Evolutionary conservation across 1,284 basidiomycete genomes (phyloP), one percentile per base, ranked within the genome.

Genomic region (Clitocybe nebularis): DNA sequence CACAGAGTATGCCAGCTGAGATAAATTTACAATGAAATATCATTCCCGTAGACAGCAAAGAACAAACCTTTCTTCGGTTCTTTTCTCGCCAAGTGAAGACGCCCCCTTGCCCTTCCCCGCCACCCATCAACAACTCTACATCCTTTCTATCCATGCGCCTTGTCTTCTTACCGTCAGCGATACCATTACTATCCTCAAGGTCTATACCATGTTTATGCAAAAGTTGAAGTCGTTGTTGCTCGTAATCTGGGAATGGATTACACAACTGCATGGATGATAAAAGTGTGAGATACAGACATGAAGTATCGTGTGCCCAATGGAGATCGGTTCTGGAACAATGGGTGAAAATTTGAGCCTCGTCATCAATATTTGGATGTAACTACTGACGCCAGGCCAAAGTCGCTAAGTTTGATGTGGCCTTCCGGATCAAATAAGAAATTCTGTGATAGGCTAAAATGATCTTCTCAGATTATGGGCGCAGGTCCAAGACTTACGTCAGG

Each of bases 121-220:
- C 79, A 22, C 87, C 85, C 81, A 91, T 87, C 50, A 90, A 72
- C 47, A 78, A 68, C 61, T 92, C 88, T 36, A 91, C 71, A 51
- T 90, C 84, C 62, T 80, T 81, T 54, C 74, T 80, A 59, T 85
- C 78, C 74, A 93, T 75, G 45, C 82, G 81, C 55, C 75, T 84
- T 22, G 84, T 85, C 60, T 77, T 78, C 56, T 68, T 74, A 52
- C 77, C 81, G 59, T 86, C 81, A 49, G 71, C 67, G 41, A 79
- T 68, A 26, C 78, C 77, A 56, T 73, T 77, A 37, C 73, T 72
- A 56, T 92, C 89, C 54, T 93, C 91, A 33, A 99, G 77, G 63
- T 97, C 93, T 51, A 98, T 89, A 0, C 94, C 95, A 66, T 98
- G 86, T 63, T 93, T 95, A 65, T 81, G 87, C 41, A 98, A 72